A percentile compares a stretch with the other conserved stretches of the same genome.
Conservation (phyloP, 2,329 filamentous ascomycete genomes). For the Pseudopithomyces chartarum region DNA sequence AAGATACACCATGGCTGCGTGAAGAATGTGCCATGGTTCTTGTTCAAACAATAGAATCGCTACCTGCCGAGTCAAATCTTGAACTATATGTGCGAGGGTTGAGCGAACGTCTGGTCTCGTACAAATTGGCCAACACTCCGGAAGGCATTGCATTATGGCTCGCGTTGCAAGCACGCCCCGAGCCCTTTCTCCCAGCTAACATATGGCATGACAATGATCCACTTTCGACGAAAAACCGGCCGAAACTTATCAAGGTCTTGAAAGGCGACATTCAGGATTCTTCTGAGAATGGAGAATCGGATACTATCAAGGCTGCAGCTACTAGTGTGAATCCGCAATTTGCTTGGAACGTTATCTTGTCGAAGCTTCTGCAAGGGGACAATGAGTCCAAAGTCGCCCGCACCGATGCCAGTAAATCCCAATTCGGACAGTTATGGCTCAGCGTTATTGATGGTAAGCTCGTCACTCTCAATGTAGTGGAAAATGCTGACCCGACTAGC, state of each 20-base stretch:
- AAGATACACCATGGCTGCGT: conserved; percentile 85
- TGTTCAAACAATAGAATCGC: conserved; percentile 69
- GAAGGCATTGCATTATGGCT: conserved; percentile 93
- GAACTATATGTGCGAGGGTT: conserved; percentile 65
- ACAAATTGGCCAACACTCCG: conserved; percentile 75
- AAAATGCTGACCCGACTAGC: conserved; percentile 55
- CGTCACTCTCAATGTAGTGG: background rate
- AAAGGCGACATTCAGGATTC: conserved; percentile 70
- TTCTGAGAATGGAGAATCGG: conserved; percentile 50
- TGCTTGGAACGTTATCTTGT: conserved; percentile 82
- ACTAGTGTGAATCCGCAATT: conserved; percentile 85
- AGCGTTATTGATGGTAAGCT: conserved; percentile 81
- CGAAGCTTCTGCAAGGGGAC: conserved; percentile 38
- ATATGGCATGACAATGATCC: conserved; percentile 78
- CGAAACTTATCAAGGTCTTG: conserved; percentile 74
- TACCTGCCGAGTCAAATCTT: conserved; percentile 51
- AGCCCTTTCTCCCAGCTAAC: conserved; percentile 67
- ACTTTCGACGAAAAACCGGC: conserved; percentile 69
- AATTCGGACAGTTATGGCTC: conserved; percentile 81
- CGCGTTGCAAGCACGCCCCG: conserved; percentile 66
- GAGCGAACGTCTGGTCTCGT: conserved; percentile 65
- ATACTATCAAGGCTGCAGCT: conserved; percentile 66
- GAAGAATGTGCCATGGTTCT: conserved; percentile 86
- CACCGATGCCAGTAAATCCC: conserved; percentile 42
- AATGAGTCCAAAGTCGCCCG: conserved; percentile 27